These are phyloP conservation scores for Nannochloropsis oceanica DNA, from an alignment of 108 stramenopile species.

Conservation along the genomic window DNA sequence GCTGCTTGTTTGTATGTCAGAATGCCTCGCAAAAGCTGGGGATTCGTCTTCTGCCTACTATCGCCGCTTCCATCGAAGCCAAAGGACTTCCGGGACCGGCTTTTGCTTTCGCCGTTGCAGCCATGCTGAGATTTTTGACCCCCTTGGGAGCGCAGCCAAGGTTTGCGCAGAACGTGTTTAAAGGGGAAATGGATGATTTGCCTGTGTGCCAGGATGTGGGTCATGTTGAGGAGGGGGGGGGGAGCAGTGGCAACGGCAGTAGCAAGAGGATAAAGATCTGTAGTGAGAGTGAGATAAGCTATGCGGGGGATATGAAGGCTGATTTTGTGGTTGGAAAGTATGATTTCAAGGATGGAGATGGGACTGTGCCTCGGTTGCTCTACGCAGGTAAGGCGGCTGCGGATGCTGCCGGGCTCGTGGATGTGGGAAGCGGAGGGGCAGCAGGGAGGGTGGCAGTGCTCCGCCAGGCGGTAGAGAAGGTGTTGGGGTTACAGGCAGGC, in stretches of 20 bases:
- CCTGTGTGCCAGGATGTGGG: not conserved
- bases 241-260: not conserved
- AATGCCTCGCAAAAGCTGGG: slow-evolving; percentile 75
- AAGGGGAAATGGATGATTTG: not conserved
- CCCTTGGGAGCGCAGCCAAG: slow-evolving; percentile 23
- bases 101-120: slow-evolving; percentile 64
- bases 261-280: not conserved
- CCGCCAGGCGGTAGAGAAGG: not conserved
- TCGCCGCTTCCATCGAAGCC: slow-evolving; percentile 6
- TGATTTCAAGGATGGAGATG: not conserved
- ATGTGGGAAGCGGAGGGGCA: not conserved
- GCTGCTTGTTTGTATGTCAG: slow-evolving; percentile 73
- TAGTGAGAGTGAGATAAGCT: not conserved
- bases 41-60: slow-evolving; percentile 57
- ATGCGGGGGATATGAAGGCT: not conserved
- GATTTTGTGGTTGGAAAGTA: not conserved
- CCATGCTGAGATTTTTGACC: slow-evolving; percentile 59
- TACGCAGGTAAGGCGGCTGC: not conserved
- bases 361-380: not conserved
- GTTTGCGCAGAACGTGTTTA: not conserved
- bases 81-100: slow-evolving; percentile 7
- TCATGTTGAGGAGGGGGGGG: no score
- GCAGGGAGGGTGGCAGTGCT: not conserved
- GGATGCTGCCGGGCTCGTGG: not conserved
- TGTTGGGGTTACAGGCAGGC: not conserved